Base-by-base conservation (phyloP, 805 yeast genomes). In the Candida bentonensis region DNA sequence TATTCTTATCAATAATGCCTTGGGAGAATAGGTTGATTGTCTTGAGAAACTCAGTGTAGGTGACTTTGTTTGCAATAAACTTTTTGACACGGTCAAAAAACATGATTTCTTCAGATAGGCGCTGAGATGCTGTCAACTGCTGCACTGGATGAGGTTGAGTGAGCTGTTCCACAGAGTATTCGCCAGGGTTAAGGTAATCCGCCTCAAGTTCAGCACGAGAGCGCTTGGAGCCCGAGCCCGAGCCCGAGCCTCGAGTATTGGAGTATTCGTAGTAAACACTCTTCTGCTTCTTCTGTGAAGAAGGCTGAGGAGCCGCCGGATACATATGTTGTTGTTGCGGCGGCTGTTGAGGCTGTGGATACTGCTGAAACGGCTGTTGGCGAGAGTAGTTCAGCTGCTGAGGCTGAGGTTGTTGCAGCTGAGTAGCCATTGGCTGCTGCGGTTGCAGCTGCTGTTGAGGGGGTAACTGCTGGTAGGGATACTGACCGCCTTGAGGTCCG, bases 11-110 rank as follows among this genome's bases (percentile, higher is more conserved):
- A 51, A 92, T 81, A 46, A 92, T 77, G 55, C 87, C 95, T 59
- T 88, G 95, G 2, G 95, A 82, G 56, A 78, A 92, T 53, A 92
- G 67, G 54, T 89, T 86, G 52, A 92, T 66, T 46, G 89, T 70
- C 61, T 94, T 94, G 60, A 92, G 69, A 60, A 92, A 92, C 65
- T 92, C 98, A 53, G 82, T 82, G 62, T 92, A 92, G 11, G 86
- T 75, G 60, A 82, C 94, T 59, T 86, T 88, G 60, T 84, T 86
- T 20, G 87, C 87, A 55, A 92, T 78, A 4, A 79, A 79, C 58
- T 82, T 84, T 65, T 89, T 89, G 26, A 85, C 95, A 57, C 80
- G 82, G 60, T 92, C 97, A 57, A 92, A 92, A 59, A 92, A 92
- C 4, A 79, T 72, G 30, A 92, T 76, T 62, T 92, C 98, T 55